Conservation (phyloP, 768 basidiomycete genomes). For the Agaricus bisporus region DNA sequence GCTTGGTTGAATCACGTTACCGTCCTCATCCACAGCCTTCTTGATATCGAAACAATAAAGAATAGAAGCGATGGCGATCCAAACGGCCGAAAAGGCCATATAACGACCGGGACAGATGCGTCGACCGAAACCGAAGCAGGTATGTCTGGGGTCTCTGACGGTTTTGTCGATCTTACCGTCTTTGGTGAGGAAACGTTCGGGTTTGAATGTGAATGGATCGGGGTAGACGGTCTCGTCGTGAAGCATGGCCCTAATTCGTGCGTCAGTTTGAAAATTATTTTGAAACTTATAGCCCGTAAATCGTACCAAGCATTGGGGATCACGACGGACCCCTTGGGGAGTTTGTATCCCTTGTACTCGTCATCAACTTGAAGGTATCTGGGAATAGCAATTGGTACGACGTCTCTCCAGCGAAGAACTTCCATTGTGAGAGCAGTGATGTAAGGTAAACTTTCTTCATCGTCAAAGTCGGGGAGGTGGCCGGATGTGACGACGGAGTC, state of each 20-base stretch:
- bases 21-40: slow-evolving; percentile 17
- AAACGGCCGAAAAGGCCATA: slow-evolving; percentile 20
- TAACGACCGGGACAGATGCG: slow-evolving; percentile 21
- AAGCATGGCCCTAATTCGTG: slow-evolving; percentile 29
- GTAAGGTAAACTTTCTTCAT: slow-evolving; percentile 22
- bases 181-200: slow-evolving; percentile 30
- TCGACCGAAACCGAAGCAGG: slow-evolving; percentile 27
- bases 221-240: slow-evolving; percentile 32
- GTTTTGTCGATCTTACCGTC: slow-evolving; percentile 20
- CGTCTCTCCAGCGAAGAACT: slow-evolving; percentile 21
- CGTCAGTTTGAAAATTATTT: not conserved
- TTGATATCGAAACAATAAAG: slow-evolving; percentile 18
- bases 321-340: slow-evolving; percentile 27
- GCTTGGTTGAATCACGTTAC: slow-evolving; percentile 4
- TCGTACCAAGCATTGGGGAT: slow-evolving; percentile 27
- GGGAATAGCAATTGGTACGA: slow-evolving; percentile 19
- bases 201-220: slow-evolving; percentile 34
- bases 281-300: not conserved
- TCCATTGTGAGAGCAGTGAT: slow-evolving; percentile 26
- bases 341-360: slow-evolving; percentile 23
- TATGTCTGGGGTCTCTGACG: slow-evolving; percentile 20
- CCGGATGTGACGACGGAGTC: slow-evolving; percentile 25
- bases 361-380: slow-evolving; percentile 20
- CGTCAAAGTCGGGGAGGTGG: slow-evolving; percentile 26
- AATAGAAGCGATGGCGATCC: slow-evolving; percentile 19